Evolutionary conservation across 306 rosid genomes (phyloP).

Genomic region (Cicer yamashitae): DNA sequence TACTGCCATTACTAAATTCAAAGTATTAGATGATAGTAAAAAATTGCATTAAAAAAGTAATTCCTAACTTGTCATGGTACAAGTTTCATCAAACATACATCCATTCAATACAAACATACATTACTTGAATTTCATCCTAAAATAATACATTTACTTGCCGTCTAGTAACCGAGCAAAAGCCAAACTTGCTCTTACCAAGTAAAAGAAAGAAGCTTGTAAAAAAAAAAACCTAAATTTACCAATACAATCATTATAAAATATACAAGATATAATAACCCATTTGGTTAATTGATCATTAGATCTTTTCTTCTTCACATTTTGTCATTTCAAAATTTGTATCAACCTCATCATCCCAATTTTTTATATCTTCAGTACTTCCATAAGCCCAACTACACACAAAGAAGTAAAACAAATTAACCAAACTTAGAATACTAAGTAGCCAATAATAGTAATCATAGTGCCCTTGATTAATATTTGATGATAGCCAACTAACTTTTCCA

Average conservation of each 20-base stretch:
- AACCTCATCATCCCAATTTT: slow-evolving; percentile 50
- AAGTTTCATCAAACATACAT: neutral
- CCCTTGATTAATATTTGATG: slow-evolving; percentile 60
- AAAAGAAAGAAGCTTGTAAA: neutral
- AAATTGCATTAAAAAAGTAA: neutral
- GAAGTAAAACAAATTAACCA: slow-evolving; percentile 64
- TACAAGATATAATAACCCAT: neutral
- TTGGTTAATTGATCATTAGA: neutral
- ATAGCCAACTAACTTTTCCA: slow-evolving; percentile 61
- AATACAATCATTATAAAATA: slow-evolving; percentile 8
- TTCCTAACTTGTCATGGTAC: neutral
- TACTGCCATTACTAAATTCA: too few relatives aligned
- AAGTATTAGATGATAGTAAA: neutral
- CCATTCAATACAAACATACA: neutral
- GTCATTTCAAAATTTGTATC: neutral
- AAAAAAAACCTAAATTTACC: neutral
- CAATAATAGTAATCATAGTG: slow-evolving; percentile 77
- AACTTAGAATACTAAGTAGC: slow-evolving; percentile 49
- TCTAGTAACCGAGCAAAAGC: neutral
- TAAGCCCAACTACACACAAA: slow-evolving; percentile 64
- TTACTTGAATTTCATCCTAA: neutral
- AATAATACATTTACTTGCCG: neutral
- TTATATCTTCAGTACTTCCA: slow-evolving; percentile 52
- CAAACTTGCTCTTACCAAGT: neutral
- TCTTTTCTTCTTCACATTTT: neutral